These are phyloP conservation scores for Penicillium ochrochloron DNA, from an alignment of 495 filamentous ascomycete genomes.

Conservation along the genomic window DNA sequence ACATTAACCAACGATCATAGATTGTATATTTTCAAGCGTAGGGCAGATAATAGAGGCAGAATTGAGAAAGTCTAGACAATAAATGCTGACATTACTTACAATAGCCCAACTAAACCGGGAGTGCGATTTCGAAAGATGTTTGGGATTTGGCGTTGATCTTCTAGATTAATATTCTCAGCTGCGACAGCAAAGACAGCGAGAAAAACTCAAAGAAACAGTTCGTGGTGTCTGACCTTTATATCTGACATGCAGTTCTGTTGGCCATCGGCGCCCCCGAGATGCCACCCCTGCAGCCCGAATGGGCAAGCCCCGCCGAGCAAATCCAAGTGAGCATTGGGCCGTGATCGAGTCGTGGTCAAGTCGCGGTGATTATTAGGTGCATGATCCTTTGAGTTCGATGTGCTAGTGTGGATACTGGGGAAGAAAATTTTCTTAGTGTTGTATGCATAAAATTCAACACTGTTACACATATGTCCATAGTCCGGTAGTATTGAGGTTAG, in stretches of 20 bases:
- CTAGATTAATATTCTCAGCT: background rate
- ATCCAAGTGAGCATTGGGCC: background rate
- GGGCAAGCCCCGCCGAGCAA: conserved; percentile 17
- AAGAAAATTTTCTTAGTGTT: background rate
- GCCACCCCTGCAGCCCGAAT: conserved; percentile 19
- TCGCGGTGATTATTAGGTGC: background rate
- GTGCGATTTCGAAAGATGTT: background rate
- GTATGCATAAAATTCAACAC: background rate
- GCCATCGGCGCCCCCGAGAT: conserved; percentile 34
- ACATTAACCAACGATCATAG: background rate
- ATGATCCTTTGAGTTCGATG: background rate
- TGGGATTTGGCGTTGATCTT: background rate
- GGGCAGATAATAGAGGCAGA: background rate
- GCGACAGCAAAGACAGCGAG: background rate
- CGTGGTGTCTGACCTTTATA: conserved; percentile 19
- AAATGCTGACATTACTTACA: background rate
- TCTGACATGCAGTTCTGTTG: conserved; percentile 27
- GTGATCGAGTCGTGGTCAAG: background rate
- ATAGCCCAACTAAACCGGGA: background rate
- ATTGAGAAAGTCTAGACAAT: background rate
- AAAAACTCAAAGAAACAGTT: background rate
- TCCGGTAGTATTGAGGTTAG: background rate
- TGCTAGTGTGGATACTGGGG: background rate
- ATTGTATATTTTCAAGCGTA: background rate
- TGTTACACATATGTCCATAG: background rate